phyloP scores from a whole-genome alignment of 2,329 filamentous ascomycete genomes.

The Colletotrichum tropicale region DNA sequence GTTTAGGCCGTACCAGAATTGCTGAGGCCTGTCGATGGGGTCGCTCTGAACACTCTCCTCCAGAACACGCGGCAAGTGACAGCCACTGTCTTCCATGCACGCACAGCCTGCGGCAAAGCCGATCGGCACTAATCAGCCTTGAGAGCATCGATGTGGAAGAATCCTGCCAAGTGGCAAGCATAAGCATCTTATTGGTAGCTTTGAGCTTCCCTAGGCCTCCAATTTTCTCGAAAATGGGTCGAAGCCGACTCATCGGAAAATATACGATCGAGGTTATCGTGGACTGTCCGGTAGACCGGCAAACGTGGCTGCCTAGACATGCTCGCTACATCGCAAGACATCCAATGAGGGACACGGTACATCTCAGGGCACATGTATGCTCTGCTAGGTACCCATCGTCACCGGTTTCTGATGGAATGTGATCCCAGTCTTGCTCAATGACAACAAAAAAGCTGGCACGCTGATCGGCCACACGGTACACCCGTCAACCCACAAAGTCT shows the following conservation, averaged over 20 bases:
- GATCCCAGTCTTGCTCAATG: neutral
- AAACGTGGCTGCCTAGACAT: neutral
- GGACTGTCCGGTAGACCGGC: neutral
- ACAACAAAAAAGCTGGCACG: neutral
- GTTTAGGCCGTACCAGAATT: too few species aligned
- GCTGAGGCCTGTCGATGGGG: neutral
- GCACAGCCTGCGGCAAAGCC: neutral
- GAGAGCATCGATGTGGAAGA: neutral
- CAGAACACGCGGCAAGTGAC: neutral
- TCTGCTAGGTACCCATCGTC: neutral
- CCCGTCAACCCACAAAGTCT: neutral
- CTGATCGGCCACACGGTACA: neutral
- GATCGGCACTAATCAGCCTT: neutral
- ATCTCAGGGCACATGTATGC: neutral
- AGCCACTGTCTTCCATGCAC: neutral
- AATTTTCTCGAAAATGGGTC: neutral
- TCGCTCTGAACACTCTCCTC: neutral
- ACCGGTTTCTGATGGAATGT: neutral
- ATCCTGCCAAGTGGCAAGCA: neutral
- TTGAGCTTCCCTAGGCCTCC: neutral
- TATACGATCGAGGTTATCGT: neutral
- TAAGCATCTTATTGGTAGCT: neutral
- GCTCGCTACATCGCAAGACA: neutral
- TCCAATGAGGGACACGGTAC: neutral
- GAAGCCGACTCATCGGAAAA: neutral